Evolutionary conservation across 2,329 filamentous ascomycete species (phyloP).

Genomic region (Aschersonia sp.): DNA sequence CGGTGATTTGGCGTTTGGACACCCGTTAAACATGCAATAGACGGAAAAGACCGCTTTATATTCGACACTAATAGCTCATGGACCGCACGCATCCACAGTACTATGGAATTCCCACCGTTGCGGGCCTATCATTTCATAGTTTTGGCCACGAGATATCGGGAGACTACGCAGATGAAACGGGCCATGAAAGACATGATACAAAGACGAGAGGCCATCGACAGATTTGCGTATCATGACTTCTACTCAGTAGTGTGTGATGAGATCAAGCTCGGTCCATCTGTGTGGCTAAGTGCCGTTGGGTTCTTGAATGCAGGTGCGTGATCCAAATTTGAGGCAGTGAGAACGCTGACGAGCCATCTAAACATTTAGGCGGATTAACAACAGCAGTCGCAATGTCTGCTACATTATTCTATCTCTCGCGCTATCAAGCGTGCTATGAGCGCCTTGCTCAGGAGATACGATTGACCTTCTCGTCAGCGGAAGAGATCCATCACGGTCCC

Average conservation of each 20-base stretch:
- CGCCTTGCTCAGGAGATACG: constrained; percentile 17
- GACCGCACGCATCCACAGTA: background rate
- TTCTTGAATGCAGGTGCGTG: background rate
- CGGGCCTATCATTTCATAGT: no score
- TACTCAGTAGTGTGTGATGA: background rate
- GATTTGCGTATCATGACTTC: background rate
- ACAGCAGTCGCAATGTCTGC: constrained; percentile 20
- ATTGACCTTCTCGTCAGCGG: constrained; percentile 13
- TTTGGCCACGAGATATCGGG: background rate
- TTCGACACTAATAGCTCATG: background rate
- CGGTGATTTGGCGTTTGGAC: background rate
- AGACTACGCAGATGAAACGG: background rate
- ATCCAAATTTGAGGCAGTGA: no score
- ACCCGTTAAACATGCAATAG: background rate
- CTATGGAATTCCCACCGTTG: background rate
- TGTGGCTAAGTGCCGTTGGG: background rate
- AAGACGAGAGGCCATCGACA: background rate
- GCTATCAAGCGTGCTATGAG: constrained; percentile 15
- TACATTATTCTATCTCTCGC: constrained; percentile 23
- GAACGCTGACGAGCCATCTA: no score
- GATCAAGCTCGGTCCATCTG: background rate
- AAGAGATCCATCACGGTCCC: constrained; percentile 18
- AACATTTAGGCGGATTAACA: constrained; percentile 7
- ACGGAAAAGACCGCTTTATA: background rate
- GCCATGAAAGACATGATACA: background rate